Evolutionary conservation across 192 early-diverging fungal genomes (phyloP), one percentile per base, ranked within the genome.

Genomic region (Coemansia sp.): DNA sequence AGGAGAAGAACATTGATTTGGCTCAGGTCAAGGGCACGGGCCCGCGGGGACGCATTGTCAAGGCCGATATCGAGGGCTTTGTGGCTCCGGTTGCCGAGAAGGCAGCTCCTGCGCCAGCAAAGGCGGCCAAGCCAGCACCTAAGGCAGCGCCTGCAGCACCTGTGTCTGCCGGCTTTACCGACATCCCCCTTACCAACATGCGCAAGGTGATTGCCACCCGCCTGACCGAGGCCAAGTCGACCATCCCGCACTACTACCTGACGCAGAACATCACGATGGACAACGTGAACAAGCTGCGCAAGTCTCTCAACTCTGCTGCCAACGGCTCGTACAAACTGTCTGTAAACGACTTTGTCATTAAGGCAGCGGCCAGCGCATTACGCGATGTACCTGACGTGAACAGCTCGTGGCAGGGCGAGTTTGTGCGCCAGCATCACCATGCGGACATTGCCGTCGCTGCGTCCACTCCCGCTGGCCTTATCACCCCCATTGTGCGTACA

Each of bases 261-360:
- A 94, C 93, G 23, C 79, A 90, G 50, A 93, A 91, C 72, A 83
- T 94, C 66, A 86, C 91, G 65, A 94, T 93, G 84, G 93, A 95
- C 80, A 91, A 94, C 81, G 82, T 90, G 62, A 78, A 85, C 84
- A 88, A 79, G 83, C 86, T 97, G 60, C 92, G 97, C 66, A 86
- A 93, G 69, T 87, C 89, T 12, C 83, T 98, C 49, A 98, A 98
- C 87, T 75, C 87, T 12, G 83, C 85, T 0, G 88, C 84, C 57
- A 86, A 93, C 64, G 95, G 91, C 25, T 88, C 91, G 62, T 96
- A 90, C 90, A 98, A 98, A 85, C 82, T 98, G 28, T 97, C 95
- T 22, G 90, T 98, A 70, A 98, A 98, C 74, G 97, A 98, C 81
- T 97, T 98, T 75, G 86, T 98, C 26, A 88, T 98, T 85, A 98